Conservation (phyloP, 2,329 filamentous ascomycete species). For the Alternaria arbusti region DNA sequence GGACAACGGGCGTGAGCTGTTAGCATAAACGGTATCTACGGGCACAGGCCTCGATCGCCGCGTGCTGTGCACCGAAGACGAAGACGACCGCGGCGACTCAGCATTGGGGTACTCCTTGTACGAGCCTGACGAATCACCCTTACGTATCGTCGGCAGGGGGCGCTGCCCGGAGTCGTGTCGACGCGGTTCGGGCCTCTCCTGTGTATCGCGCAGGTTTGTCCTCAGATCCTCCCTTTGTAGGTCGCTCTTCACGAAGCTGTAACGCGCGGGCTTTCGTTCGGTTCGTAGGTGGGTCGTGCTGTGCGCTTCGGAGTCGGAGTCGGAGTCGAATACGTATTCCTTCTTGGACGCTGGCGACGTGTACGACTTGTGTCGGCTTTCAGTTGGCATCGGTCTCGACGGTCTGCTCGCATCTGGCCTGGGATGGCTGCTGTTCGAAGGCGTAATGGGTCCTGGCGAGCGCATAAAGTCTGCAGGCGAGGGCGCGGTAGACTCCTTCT, state of each 20-base stretch:
- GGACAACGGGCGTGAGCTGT: conserved; percentile 24
- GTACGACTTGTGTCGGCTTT: conserved; percentile 34
- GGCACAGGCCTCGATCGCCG: conserved; percentile 24
- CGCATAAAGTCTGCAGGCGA: conserved; percentile 53
- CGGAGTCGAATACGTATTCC: conserved; percentile 42
- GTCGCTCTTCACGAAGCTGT: conserved; percentile 50
- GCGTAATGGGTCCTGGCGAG: conserved; percentile 57
- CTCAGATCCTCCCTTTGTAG: conserved; percentile 44
- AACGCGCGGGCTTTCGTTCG: conserved; percentile 44
- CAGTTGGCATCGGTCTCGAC: conserved; percentile 35
- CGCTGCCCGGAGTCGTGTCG: conserved; percentile 24
- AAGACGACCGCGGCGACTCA: conserved; percentile 43
- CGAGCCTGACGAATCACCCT: conserved; percentile 30
- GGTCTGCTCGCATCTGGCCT: conserved; percentile 32
- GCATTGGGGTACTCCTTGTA: conserved; percentile 33
- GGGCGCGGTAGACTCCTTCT: conserved; percentile 38
- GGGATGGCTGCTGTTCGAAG: conserved; percentile 40
- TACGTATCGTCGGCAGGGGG: conserved; percentile 17
- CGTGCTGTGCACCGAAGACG: conserved; percentile 34
- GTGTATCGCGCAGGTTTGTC: conserved; percentile 30
- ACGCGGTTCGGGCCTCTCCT: conserved; percentile 22
- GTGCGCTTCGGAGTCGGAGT: conserved; percentile 40
- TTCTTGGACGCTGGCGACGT: conserved; percentile 23
- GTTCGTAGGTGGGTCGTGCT: conserved; percentile 36
- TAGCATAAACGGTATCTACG: conserved; percentile 24